Conservation (phyloP, 2,329 filamentous ascomycete species). For the Diaporthe citrichinensis region DNA sequence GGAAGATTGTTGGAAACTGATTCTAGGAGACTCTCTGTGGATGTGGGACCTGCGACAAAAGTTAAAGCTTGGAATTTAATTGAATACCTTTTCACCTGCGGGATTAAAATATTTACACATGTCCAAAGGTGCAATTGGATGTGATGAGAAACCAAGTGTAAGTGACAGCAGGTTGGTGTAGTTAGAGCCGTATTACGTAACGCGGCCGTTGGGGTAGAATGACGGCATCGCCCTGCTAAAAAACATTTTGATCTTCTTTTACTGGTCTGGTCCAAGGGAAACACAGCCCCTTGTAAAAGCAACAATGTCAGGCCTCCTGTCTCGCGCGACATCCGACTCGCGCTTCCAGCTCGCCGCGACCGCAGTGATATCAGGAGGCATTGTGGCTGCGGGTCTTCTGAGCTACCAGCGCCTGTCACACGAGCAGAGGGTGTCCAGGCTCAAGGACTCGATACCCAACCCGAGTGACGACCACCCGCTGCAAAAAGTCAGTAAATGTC, state of each 20-base stretch:
- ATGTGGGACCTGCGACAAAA: not conserved
- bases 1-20: not conserved
- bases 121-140: not conserved
- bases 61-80: not conserved
- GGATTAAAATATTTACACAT: not conserved
- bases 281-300: not conserved
- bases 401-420: slow-evolving; percentile 73
- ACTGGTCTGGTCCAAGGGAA: not conserved
- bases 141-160: not conserved
- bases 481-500: slow-evolving; percentile 52
- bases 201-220: not conserved
- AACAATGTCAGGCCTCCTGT: slow-evolving; percentile 60
- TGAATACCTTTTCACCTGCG: not conserved
- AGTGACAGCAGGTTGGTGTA: not conserved
- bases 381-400: slow-evolving; percentile 72
- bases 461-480: slow-evolving; percentile 50
- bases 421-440: slow-evolving; percentile 65
- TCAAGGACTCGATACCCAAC: slow-evolving; percentile 73
- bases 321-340: slow-evolving; percentile 60
- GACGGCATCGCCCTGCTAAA: slow-evolving; percentile 19
- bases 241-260: slow-evolving; percentile 25
- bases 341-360: slow-evolving; percentile 78
- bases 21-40: not conserved
- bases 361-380: slow-evolving; percentile 74
- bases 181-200: slow-evolving; percentile 4